A percentile compares a stretch with the other conserved stretches of the same genome.
phyloP scores from a whole-genome alignment of 768 basidiomycete genomes.

The Lactarius psammicola region DNA sequence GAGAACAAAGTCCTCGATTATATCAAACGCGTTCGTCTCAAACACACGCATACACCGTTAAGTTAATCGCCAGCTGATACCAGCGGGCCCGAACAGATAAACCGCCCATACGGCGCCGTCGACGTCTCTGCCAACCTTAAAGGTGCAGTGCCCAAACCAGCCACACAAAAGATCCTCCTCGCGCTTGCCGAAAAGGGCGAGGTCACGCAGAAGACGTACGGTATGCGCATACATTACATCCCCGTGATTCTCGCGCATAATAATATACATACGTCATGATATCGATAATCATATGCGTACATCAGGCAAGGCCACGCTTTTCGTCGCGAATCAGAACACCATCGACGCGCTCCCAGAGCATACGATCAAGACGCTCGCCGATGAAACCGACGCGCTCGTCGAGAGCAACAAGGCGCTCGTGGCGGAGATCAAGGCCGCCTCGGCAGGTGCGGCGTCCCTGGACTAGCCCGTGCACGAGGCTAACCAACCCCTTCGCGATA shows the following conservation, averaged over 20 bases:
- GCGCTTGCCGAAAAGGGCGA: slow-evolving; percentile 83
- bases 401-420: slow-evolving; percentile 58
- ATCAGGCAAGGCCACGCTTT: slow-evolving; percentile 81
- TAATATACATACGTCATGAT: slow-evolving; percentile 1
- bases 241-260: not conserved
- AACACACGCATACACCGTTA: no score
- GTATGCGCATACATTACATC: slow-evolving; percentile 43
- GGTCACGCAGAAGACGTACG: slow-evolving; percentile 80
- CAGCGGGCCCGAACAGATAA: slow-evolving; percentile 58
- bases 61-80: not conserved
- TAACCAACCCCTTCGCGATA: slow-evolving; percentile 33
- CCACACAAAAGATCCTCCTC: slow-evolving; percentile 79
- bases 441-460: slow-evolving; percentile 42
- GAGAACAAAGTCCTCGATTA: slow-evolving; percentile 29
- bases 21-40: slow-evolving; percentile 26
- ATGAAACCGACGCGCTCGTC: slow-evolving; percentile 53
- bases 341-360: slow-evolving; percentile 63
- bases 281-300: not conserved
- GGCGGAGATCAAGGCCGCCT: slow-evolving; percentile 50
- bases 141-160: slow-evolving; percentile 80
- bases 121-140: slow-evolving; percentile 91
- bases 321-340: slow-evolving; percentile 78
- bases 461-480: slow-evolving; percentile 23
- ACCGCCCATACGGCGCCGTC: slow-evolving; percentile 90
- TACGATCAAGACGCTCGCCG: slow-evolving; percentile 58